Conservation (phyloP, 805 yeast species). For the Candida nanaspora region DNA sequence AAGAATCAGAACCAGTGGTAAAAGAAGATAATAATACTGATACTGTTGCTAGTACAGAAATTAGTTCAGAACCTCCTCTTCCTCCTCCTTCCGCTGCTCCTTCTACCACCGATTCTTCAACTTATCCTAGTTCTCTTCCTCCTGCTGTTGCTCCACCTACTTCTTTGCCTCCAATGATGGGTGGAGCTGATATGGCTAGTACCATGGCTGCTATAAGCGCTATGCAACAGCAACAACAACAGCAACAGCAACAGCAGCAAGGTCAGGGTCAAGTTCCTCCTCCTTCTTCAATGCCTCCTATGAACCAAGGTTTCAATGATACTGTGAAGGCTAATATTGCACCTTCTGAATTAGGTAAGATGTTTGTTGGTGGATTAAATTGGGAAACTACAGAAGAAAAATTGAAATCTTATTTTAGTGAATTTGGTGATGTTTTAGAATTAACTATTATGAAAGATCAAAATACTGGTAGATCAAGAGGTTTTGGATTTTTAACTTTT, state of each 20-base stretch:
- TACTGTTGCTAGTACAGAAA: neutral
- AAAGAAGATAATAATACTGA: conserved; percentile 9
- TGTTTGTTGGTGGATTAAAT: conserved; percentile 94
- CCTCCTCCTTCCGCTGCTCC: conserved; percentile 5
- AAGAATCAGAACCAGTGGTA: conserved; percentile 12
- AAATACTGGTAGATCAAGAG: conserved; percentile 82
- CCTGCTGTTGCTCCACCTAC: conserved; percentile 2
- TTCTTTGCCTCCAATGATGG: conserved; percentile 2
- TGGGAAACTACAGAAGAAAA: conserved; percentile 97
- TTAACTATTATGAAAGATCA: conserved; percentile 90
- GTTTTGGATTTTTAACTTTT: conserved; percentile 91
- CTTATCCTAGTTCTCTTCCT: conserved; percentile 7
- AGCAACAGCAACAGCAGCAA: conserved; percentile 2
- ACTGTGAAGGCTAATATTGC: conserved; percentile 42
- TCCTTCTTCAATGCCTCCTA: conserved; percentile 17
- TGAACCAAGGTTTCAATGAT: no score
- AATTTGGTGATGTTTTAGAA: conserved; percentile 84
- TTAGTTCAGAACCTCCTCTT: conserved; percentile 18
- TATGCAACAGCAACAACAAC: conserved; percentile 13
- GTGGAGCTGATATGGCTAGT: conserved; percentile 1
- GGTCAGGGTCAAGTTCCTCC: conserved; percentile 5
- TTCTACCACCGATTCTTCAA: conserved; percentile 3
- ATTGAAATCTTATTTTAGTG: conserved; percentile 70
- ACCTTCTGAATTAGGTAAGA: conserved; percentile 71
- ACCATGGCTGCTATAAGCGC: conserved; percentile 7